Evolutionary conservation across 1,284 basidiomycete species (phyloP).

Genomic region (Moesziomyces globuligerus): DNA sequence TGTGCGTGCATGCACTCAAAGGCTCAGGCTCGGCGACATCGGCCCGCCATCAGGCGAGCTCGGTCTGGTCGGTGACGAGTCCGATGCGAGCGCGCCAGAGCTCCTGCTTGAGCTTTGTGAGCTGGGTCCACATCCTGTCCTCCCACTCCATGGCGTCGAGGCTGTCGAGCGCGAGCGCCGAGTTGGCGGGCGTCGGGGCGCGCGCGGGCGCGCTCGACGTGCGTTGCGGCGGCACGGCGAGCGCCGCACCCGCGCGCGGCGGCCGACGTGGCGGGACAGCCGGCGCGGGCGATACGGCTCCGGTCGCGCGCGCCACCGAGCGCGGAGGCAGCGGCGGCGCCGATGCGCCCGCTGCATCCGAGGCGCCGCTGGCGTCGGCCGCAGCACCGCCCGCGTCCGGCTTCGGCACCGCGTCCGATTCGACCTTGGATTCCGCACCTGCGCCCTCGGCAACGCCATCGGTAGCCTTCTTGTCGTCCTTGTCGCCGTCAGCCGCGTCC

Average conservation of each 20-base stretch:
- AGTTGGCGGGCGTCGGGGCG: constrained; percentile 4
- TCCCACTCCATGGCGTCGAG: constrained; percentile 53
- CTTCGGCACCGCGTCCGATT: background rate
- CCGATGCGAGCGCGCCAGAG: constrained; percentile 53
- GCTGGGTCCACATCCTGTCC: constrained; percentile 59
- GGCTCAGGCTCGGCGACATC: too few relatives aligned
- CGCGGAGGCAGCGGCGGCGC: constrained; percentile 32
- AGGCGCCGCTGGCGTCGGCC: constrained; percentile 2
- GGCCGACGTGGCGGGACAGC: constrained; percentile 32
- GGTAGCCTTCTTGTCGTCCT: background rate
- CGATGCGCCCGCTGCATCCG: constrained; percentile 10
- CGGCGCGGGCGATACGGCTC: constrained; percentile 15
- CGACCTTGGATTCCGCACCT: background rate
- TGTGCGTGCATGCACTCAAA: constrained; percentile 1
- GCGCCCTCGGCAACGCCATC: constrained; percentile 2
- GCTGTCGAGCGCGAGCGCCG: constrained; percentile 29
- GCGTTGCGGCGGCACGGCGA: constrained; percentile 7
- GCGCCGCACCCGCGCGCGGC: constrained; percentile 2
- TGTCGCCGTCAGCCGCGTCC: background rate
- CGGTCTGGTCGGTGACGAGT: constrained; percentile 21
- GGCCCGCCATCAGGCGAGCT: too few relatives aligned
- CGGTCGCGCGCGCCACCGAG: constrained; percentile 22
- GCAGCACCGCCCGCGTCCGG: background rate
- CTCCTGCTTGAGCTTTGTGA: constrained; percentile 58
- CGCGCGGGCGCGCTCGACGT: background rate